Conservation (phyloP, 2,329 filamentous ascomycete species). For the Fusarium sublunatum region DNA sequence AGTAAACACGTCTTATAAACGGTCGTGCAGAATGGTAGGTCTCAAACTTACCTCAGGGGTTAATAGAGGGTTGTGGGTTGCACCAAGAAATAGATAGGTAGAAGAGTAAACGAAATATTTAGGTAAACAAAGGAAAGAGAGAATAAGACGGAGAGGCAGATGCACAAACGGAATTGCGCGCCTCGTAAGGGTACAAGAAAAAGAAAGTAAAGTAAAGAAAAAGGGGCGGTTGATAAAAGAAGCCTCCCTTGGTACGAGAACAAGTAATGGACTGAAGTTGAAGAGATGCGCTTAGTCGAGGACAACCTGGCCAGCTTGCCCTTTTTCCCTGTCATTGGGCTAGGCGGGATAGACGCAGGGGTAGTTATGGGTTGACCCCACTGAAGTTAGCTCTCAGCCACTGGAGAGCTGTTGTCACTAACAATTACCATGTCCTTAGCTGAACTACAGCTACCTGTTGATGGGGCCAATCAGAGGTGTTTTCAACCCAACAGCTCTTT, state of each 20-base stretch:
- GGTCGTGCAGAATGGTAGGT: slow-evolving; percentile 26
- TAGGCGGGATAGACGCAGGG: slow-evolving; percentile 40
- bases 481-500: slow-evolving; percentile 6
- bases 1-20: slow-evolving; percentile 27
- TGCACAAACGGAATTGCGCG: slow-evolving; percentile 36
- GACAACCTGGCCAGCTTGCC: slow-evolving; percentile 45
- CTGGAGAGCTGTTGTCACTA: slow-evolving; percentile 38
- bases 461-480: slow-evolving; percentile 16
- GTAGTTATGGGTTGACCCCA: slow-evolving; percentile 28
- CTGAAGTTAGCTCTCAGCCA: slow-evolving; percentile 35
- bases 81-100: slow-evolving; percentile 15
- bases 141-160: slow-evolving; percentile 33
- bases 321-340: slow-evolving; percentile 34
- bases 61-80: slow-evolving; percentile 21
- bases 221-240: slow-evolving; percentile 31
- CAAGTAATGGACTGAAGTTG: slow-evolving; percentile 39
- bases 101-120: slow-evolving; percentile 28
- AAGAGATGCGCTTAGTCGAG: slow-evolving; percentile 34
- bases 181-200: slow-evolving; percentile 27
- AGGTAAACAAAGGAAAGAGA: slow-evolving; percentile 41
- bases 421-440: slow-evolving; percentile 19
- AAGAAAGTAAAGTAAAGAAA: slow-evolving; percentile 26
- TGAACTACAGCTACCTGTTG: slow-evolving; percentile 4
- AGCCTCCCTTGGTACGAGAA: slow-evolving; percentile 36
- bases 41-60: slow-evolving; percentile 44